These are phyloP conservation scores for Cryphonectria radicalis DNA, from an alignment of 2,329 filamentous ascomycete species.

Conservation along the genomic window DNA sequence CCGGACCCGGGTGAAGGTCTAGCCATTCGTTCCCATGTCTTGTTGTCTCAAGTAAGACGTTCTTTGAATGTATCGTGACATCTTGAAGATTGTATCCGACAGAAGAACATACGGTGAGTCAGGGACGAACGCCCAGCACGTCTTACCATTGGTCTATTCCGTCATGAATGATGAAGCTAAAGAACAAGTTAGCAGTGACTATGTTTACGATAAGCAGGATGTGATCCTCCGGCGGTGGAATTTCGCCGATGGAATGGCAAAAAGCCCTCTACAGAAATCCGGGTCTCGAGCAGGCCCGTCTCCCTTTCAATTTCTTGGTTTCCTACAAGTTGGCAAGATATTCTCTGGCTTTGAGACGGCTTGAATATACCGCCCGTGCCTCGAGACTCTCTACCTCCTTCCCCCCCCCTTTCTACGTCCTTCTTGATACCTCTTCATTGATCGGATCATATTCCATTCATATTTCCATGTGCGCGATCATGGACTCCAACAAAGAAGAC, in stretches of 20 bases:
- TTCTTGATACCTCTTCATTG: not conserved
- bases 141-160: not conserved
- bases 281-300: not conserved
- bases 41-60: not conserved
- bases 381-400: not conserved
- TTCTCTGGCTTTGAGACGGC: not conserved
- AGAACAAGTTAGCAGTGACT: not conserved
- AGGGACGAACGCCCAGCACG: too few relatives aligned
- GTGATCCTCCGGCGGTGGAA: not conserved
- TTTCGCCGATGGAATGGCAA: not conserved
- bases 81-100: not conserved
- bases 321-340: not conserved
- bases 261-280: not conserved
- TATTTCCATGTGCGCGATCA: not conserved
- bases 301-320: not conserved
- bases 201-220: not conserved
- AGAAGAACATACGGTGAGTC: too few relatives aligned
- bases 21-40: not conserved
- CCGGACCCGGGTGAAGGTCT: too few relatives aligned
- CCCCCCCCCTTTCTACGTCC: too few relatives aligned
- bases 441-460: not conserved
- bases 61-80: not conserved
- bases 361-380: not conserved
- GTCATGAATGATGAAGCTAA: not conserved
- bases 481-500: constrained; percentile 2